Conservation (phyloP, 2,329 filamentous ascomycete genomes). For the Beauveria medogensis region DNA sequence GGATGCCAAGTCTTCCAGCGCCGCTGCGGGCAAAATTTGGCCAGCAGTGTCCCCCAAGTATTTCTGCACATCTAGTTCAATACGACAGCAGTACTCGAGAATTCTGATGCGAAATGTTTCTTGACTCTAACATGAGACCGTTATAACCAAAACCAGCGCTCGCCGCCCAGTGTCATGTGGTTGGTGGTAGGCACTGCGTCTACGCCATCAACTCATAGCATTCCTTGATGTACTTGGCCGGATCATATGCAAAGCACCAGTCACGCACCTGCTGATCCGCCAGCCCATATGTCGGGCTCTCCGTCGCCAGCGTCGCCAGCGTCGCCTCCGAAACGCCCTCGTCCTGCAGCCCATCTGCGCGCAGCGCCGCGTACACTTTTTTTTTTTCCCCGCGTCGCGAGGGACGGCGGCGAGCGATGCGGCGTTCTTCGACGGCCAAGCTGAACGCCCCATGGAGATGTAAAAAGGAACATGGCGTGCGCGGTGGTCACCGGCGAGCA, state of each 20-base stretch:
- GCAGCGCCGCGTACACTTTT: slow-evolving; percentile 11
- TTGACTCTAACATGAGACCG: no score
- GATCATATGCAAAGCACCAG: slow-evolving; percentile 8
- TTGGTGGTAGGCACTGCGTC: neutral
- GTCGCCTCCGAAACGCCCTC: neutral
- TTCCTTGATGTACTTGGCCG: neutral
- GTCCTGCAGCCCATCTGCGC: neutral
- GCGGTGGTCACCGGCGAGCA: slow-evolving; percentile 14
- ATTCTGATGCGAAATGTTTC: no score
- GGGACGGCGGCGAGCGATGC: slow-evolving; percentile 11
- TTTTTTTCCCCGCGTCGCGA: neutral
- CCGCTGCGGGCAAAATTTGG: no score
- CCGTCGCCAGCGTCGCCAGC: neutral
- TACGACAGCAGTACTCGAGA: no score
- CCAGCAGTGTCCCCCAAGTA: no score
- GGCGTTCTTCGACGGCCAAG: slow-evolving; percentile 16
- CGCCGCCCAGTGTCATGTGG: no score
- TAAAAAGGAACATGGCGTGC: slow-evolving; percentile 17
- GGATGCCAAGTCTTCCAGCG: no score
- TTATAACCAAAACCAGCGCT: no score
- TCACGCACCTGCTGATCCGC: slow-evolving; percentile 4
- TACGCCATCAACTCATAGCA: neutral
- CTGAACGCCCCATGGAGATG: slow-evolving; percentile 15
- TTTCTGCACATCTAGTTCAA: no score
- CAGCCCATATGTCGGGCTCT: slow-evolving; percentile 4